Conservation (phyloP, 805 yeast genomes). For the Ogataea pignaliae region DNA sequence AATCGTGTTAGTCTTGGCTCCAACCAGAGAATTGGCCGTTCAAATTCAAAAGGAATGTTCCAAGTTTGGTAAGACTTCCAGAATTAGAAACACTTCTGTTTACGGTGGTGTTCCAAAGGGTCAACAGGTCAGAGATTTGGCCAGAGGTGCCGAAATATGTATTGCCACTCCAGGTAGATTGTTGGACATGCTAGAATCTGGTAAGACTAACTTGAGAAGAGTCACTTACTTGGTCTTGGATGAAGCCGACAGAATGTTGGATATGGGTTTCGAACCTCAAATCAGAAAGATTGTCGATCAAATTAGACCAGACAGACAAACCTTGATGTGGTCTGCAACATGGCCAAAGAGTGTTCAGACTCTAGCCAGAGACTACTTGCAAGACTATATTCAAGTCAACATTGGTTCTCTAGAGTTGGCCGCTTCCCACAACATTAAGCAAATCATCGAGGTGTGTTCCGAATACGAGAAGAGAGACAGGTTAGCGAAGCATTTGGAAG, state of each 20-base stretch:
- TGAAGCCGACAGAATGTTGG: conserved; percentile 99
- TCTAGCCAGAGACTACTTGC: conserved; percentile 85
- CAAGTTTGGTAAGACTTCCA: conserved; percentile 86
- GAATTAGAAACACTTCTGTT: conserved; percentile 94
- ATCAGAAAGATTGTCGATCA: conserved; percentile 93
- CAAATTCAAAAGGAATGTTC: conserved; percentile 96
- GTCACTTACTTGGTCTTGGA: conserved; percentile 96
- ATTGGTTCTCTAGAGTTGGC: conserved; percentile 93
- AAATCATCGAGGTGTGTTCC: conserved; percentile 83
- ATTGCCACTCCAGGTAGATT: conserved; percentile 99
- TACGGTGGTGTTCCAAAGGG: conserved; percentile 99
- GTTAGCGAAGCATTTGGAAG: conserved; percentile 75
- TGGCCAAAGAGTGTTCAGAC: conserved; percentile 99
- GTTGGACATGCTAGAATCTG: conserved; percentile 93
- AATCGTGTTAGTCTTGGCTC: conserved; percentile 90
- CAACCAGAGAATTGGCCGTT: conserved; percentile 98
- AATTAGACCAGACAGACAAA: conserved; percentile 99
- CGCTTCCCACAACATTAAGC: conserved; percentile 95
- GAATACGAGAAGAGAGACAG: conserved; percentile 95
- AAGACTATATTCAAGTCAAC: conserved; percentile 93
- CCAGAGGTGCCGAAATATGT: conserved; percentile 91
- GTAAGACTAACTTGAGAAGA: conserved; percentile 91
- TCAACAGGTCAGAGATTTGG: conserved; percentile 92
- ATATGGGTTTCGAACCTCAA: conserved; percentile 99
- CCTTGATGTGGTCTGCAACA: conserved; percentile 99